Conservation (phyloP, 345 rosid genomes). For the Arabis alpina region DNA sequence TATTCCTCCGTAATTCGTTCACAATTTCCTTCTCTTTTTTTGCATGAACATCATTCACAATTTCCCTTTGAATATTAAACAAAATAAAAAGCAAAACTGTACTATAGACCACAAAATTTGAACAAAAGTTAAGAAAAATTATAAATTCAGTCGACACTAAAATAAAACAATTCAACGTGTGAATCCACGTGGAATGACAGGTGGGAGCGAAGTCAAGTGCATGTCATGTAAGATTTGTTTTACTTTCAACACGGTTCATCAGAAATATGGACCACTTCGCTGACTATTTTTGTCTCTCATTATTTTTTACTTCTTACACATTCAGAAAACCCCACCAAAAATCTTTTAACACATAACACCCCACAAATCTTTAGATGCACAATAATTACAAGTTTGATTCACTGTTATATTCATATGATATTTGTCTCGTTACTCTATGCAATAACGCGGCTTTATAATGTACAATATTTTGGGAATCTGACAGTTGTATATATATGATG, state of each 20-base stretch:
- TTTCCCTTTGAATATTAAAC: no score
- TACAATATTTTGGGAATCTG: conserved; percentile 26
- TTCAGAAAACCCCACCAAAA: conserved; percentile 9
- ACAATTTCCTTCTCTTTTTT: neutral
- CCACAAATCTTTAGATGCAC: conserved; percentile 28
- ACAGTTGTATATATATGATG: conserved; percentile 34
- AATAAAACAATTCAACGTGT: conserved; percentile 3
- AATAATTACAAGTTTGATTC: conserved; percentile 4
- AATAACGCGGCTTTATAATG: conserved; percentile 33
- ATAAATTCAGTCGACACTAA: conserved; percentile 22
- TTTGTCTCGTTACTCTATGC: conserved; percentile 6
- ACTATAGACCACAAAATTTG: neutral
- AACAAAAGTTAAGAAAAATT: neutral
- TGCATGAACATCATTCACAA: neutral
- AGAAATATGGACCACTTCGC: conserved; percentile 40
- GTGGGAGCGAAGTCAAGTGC: conserved; percentile 38
- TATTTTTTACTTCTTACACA: neutral
- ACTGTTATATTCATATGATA: neutral
- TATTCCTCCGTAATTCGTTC: neutral
- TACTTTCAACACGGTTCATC: conserved; percentile 47
- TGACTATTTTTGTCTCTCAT: neutral
- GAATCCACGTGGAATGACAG: conserved; percentile 40
- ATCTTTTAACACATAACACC: neutral
- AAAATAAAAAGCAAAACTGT: no score
- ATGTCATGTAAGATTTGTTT: conserved; percentile 33